Evolutionary conservation across 305 asterid genomes (phyloP).

Genomic region (Rubia tinctorum): DNA sequence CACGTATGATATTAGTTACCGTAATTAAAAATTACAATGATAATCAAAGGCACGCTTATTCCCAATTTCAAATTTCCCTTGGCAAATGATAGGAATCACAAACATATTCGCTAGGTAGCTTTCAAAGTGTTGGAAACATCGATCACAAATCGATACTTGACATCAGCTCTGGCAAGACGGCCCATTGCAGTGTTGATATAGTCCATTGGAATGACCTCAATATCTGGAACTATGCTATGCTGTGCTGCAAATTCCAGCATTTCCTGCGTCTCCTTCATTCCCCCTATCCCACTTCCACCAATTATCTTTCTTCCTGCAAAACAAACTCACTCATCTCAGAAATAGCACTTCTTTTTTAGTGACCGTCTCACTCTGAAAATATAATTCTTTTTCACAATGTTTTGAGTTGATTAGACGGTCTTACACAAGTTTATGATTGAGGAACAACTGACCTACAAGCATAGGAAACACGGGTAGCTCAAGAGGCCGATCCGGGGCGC

Average conservation of each 20-base stretch:
- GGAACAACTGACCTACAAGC: slow-evolving; percentile 18
- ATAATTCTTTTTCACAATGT: too few relatives aligned
- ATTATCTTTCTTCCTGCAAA: slow-evolving; percentile 22
- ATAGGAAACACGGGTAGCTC: slow-evolving; percentile 36
- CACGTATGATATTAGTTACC: too few relatives aligned
- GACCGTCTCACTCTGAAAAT: too few relatives aligned
- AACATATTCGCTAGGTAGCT: neutral
- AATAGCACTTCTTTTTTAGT: too few relatives aligned
- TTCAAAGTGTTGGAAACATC: slow-evolving; percentile 20
- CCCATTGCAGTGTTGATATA: slow-evolving; percentile 20
- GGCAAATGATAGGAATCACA: neutral
- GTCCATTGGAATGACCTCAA: slow-evolving; percentile 19
- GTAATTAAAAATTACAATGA: too few relatives aligned
- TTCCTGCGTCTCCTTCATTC: slow-evolving; percentile 23
- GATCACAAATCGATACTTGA: slow-evolving; percentile 21
- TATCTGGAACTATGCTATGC: slow-evolving; percentile 14
- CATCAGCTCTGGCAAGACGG: slow-evolving; percentile 18
- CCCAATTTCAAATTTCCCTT: too few relatives aligned
- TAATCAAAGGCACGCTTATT: neutral
- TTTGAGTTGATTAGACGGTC: too few relatives aligned
- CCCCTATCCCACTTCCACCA: slow-evolving; percentile 27
- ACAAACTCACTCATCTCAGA: neutral
- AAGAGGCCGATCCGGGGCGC: slow-evolving; percentile 27
- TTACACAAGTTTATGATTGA: neutral
- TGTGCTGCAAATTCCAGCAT: slow-evolving; percentile 25